Evolutionary conservation across 257 asterid genomes (phyloP).

Genomic region (Przewalskia tangutica): DNA sequence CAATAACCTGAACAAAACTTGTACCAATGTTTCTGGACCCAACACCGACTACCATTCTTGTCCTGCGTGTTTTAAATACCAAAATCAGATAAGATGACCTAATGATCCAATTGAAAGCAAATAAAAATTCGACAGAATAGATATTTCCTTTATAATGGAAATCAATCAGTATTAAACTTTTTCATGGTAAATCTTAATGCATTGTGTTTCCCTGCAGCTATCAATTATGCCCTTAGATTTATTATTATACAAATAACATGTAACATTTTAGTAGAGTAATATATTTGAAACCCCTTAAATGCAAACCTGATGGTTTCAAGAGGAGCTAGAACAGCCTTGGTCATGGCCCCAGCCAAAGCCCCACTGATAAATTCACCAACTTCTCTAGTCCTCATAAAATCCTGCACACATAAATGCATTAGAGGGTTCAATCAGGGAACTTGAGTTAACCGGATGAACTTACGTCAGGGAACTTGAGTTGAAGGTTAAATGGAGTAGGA

Average conservation of each 20-base stretch:
- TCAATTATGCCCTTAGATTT: neutral
- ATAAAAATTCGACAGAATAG: neutral
- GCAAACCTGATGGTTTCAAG: conserved; percentile 89
- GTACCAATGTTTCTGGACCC: conserved; percentile 70
- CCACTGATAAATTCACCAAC: conserved; percentile 88
- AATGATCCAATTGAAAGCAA: neutral
- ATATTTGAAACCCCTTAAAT: neutral
- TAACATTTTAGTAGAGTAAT: no score
- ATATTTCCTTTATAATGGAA: neutral
- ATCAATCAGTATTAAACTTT: neutral
- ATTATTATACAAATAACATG: neutral
- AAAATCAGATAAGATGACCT: neutral
- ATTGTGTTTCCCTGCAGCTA: no score
- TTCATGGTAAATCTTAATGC: neutral
- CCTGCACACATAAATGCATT: conserved; percentile 17
- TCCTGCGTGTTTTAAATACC: conserved; percentile 45
- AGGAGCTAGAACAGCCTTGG: conserved; percentile 94
- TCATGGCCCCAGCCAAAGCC: conserved; percentile 96
- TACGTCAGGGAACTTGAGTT: conserved; percentile 27
- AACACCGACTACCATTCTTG: conserved; percentile 93
- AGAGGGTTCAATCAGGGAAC: neutral
- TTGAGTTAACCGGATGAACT: no score
- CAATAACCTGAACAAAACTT: conserved; percentile 67
- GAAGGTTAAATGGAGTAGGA: conserved; percentile 14
- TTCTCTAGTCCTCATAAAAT: conserved; percentile 52